Evolutionary conservation across 441 rosid species (phyloP).

Genomic region (Corymbia calophylla): DNA sequence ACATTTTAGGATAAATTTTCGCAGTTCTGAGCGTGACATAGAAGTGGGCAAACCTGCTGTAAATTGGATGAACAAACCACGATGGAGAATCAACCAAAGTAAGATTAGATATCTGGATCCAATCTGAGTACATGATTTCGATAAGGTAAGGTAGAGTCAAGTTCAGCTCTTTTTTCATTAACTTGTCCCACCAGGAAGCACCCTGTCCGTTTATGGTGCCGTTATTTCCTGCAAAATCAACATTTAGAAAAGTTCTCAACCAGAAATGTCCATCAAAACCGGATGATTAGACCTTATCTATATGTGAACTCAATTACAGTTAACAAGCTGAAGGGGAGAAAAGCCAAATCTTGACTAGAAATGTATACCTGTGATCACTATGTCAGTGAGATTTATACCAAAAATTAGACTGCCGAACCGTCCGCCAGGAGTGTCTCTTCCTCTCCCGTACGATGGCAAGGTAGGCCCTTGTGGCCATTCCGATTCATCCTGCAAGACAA

Average conservation of each 20-base stretch:
- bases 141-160: slow-evolving; percentile 68
- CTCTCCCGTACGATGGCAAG: slow-evolving; percentile 65
- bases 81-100: slow-evolving; percentile 70
- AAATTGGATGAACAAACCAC: slow-evolving; percentile 83
- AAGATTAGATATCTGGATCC: slow-evolving; percentile 61
- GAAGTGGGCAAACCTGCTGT: slow-evolving; percentile 30
- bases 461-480: slow-evolving; percentile 53
- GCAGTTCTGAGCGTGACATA: background rate
- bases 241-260: background rate
- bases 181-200: slow-evolving; percentile 65
- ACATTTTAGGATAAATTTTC: background rate
- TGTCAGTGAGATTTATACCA: slow-evolving; percentile 65
- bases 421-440: slow-evolving; percentile 51
- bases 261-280: background rate
- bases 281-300: background rate
- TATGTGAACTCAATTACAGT: background rate
- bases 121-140: slow-evolving; percentile 58
- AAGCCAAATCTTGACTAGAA: background rate
- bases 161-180: slow-evolving; percentile 28
- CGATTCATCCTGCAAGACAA: slow-evolving; percentile 37
- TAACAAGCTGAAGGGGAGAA: background rate
- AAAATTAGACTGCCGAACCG: slow-evolving; percentile 59
- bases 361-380: slow-evolving; percentile 54
- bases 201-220: slow-evolving; percentile 87
- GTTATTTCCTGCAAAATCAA: slow-evolving; percentile 44